Evolutionary conservation across 139 green algal species (phyloP).

Genomic region (Coccomyxa sp.): DNA sequence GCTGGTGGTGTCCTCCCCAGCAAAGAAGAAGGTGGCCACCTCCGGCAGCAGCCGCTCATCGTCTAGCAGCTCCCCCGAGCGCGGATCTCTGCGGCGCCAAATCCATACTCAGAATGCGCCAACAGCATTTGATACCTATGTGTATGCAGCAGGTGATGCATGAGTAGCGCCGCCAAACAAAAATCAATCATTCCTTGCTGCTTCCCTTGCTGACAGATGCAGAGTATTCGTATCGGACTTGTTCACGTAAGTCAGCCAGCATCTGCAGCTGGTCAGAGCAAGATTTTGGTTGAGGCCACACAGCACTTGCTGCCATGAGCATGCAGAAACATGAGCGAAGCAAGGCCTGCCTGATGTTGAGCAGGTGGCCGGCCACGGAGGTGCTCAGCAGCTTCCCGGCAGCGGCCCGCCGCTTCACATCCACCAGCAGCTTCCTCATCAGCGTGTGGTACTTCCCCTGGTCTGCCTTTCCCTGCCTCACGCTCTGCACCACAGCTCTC

Average conservation of each 20-base stretch:
- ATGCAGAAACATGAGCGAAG: too few relatives aligned
- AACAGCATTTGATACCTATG: too few relatives aligned
- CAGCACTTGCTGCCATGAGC: too few relatives aligned
- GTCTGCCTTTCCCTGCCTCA: neutral
- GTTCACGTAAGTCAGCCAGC: too few relatives aligned
- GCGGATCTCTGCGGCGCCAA: neutral
- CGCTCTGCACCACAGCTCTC: neutral
- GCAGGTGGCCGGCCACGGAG: neutral
- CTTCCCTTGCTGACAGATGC: too few relatives aligned
- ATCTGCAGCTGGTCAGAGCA: too few relatives aligned
- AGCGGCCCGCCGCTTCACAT: neutral
- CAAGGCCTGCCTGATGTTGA: neutral
- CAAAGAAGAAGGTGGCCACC: slow-evolving; percentile 20
- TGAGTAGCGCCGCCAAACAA: too few relatives aligned
- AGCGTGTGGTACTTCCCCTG: neutral
- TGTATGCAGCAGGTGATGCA: too few relatives aligned
- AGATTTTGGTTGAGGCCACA: too few relatives aligned
- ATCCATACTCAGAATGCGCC: too few relatives aligned
- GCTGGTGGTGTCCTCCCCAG: slow-evolving; percentile 27
- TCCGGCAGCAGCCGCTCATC: neutral
- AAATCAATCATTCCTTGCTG: too few relatives aligned
- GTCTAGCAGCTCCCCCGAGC: neutral
- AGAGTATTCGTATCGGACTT: too few relatives aligned
- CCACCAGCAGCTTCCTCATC: neutral
- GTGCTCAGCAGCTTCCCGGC: neutral